Evolutionary conservation across 768 basidiomycete species (phyloP), one percentile per base, ranked within the genome.

Genomic region (Saitozyma sp.): DNA sequence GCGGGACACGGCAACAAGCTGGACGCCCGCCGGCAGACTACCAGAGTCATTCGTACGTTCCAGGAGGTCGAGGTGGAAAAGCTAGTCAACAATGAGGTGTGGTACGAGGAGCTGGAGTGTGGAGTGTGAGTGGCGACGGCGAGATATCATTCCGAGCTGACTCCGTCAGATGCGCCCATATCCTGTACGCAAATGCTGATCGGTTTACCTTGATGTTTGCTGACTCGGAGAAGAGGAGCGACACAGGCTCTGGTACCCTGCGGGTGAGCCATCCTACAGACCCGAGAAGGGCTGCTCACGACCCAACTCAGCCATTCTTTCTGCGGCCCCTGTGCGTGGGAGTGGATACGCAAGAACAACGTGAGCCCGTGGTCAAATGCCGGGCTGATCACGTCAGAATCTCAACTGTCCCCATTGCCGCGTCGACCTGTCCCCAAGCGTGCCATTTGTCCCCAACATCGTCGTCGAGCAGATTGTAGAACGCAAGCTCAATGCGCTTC

Each of bases 91-190:
- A 56, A 63, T 14, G 74, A 75, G 39, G 68, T 70, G 48, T 75
- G 70, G 74, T 75, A 72, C 58, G 74, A 75, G 29, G 74, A 75
- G 45, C 50, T 75, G 54, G 74, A 75, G 51, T 75, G 74, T 54
- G 68, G 71, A 58, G 69, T 75, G 70, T 75, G 46, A 65, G 74
- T 68, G 17, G 40, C 42, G 11, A 8, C 42, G n/a, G 11, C 9
- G 8, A 19, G 4, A 10, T 17, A 9, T 14, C 6, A 17, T 5
- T 14, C 48, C 8, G 6, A 5, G 54, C 61, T 63, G 19, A 58
- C 46, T 2, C 8, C 9, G 13, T 14, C 40, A 75, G 73, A 20
- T 75, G 73, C 51, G 65, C 73, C 0, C 70, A 75, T 61, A 61
- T 75, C 1, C 62, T 75, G 73, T 75, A 19, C 56, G 73, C 51